phyloP scores from a whole-genome alignment of 352 stramenopile genomes.

The Phytopythium cucurbitacearum region DNA sequence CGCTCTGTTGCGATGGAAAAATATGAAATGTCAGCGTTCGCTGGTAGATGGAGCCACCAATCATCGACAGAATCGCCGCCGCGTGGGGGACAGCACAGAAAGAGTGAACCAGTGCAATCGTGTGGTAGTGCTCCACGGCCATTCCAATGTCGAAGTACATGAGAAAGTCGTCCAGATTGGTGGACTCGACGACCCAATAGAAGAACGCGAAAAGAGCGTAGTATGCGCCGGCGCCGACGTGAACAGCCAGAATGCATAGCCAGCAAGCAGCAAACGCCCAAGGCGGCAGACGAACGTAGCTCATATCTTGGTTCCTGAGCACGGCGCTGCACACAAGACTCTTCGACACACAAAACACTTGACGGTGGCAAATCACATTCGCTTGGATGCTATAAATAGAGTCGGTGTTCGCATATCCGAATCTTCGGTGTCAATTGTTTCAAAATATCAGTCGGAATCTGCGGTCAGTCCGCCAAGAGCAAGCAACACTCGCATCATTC shows the following conservation, averaged over 20 bases:
- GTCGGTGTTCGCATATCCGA: too few relatives aligned
- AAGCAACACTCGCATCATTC: too few relatives aligned
- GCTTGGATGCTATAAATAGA: too few relatives aligned
- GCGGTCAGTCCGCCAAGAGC: too few relatives aligned
- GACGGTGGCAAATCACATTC: too few relatives aligned
- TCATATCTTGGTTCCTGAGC: too few relatives aligned
- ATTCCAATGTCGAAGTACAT: slow-evolving; percentile 22
- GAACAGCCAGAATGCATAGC: slow-evolving; percentile 8
- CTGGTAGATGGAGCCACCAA: slow-evolving; percentile 6
- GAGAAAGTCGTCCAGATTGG: slow-evolving; percentile 7
- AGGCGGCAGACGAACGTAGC: too few relatives aligned
- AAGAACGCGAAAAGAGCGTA: neutral
- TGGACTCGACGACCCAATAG: neutral
- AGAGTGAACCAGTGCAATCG: slow-evolving; percentile 16
- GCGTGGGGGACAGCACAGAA: slow-evolving; percentile 15
- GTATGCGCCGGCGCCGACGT: neutral
- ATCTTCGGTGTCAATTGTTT: too few relatives aligned
- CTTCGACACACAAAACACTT: too few relatives aligned
- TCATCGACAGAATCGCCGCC: slow-evolving; percentile 14
- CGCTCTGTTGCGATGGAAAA: too few relatives aligned
- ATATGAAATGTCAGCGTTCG: slow-evolving; percentile 8
- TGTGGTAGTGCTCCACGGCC: slow-evolving; percentile 9
- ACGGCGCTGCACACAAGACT: too few relatives aligned
- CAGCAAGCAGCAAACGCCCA: slow-evolving; percentile 12
- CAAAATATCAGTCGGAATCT: too few relatives aligned